Evolutionary conservation across 1,139 yeast genomes (phyloP).

Genomic region (Hyphopichia wangnamkhiaoensis): DNA sequence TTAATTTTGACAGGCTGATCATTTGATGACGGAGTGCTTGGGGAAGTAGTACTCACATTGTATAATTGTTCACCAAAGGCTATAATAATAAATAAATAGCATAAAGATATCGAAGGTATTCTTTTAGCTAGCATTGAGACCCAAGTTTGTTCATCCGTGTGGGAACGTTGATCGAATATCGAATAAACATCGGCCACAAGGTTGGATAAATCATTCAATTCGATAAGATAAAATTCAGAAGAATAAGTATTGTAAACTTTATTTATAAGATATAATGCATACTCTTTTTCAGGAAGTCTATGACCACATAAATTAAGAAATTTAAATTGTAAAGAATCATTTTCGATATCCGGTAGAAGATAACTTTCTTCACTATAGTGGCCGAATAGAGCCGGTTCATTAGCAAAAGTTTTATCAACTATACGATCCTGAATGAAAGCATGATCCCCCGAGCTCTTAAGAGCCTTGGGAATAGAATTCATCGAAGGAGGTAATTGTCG

Average conservation of each 20-base stretch:
- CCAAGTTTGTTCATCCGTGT: constrained; percentile 2
- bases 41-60: constrained; percentile 10
- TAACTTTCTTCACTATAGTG: constrained; percentile 15
- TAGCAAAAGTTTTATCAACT: neutral
- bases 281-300: constrained; percentile 31
- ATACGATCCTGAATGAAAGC: constrained; percentile 3
- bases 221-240: constrained; percentile 43
- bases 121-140: neutral
- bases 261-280: constrained; percentile 28
- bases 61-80: constrained; percentile 42
- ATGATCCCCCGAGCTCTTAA: too few relatives aligned
- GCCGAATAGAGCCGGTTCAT: neutral
- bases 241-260: constrained; percentile 36
- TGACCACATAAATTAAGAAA: constrained; percentile 19
- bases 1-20: constrained; percentile 2
- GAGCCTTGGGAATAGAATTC: neutral
- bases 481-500: neutral
- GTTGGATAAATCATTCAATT: constrained; percentile 18
- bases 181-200: constrained; percentile 30
- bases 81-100: constrained; percentile 33
- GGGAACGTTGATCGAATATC: constrained; percentile 21
- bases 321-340: constrained; percentile 27
- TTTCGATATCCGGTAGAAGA: constrained; percentile 25
- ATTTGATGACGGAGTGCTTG: constrained; percentile 6
- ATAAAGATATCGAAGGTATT: constrained; percentile 16